Evolutionary conservation across 208 protist species (phyloP).

Genomic region (Plasmodiophora brassicae): DNA sequence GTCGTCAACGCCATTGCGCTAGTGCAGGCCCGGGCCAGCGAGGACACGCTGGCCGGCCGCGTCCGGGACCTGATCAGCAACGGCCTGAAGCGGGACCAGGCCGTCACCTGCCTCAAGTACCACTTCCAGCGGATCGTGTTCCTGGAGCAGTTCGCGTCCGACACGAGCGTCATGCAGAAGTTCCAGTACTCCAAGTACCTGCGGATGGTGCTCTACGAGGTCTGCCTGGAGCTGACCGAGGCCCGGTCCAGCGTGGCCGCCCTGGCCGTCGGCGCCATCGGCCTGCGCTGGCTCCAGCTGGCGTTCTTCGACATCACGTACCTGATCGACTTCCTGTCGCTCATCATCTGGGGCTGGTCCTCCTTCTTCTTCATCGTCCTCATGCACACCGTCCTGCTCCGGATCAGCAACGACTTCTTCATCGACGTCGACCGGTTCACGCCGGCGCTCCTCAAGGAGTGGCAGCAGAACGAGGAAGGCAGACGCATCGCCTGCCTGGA

Average conservation of each 20-base stretch:
- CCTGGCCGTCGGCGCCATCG: background rate
- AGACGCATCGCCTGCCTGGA: no score
- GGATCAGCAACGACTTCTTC: background rate
- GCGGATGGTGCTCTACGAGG: background rate
- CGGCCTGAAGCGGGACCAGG: background rate
- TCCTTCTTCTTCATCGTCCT: background rate
- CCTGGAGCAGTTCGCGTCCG: background rate
- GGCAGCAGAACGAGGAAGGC: no score
- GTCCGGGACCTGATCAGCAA: background rate
- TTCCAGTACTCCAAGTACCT: background rate
- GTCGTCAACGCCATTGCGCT: background rate
- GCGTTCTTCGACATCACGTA: background rate
- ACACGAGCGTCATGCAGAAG: background rate
- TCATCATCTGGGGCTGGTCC: background rate
- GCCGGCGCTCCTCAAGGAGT: background rate
- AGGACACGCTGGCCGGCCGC: background rate
- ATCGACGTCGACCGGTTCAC: background rate
- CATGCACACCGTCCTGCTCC: background rate
- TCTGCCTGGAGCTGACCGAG: background rate
- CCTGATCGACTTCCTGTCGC: background rate
- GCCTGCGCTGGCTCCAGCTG: background rate
- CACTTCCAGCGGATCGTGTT: background rate
- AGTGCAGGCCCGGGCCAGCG: background rate
- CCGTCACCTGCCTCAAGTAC: background rate
- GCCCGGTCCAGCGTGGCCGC: background rate